Evolutionary conservation across 2,329 filamentous ascomycete species (phyloP).

Genomic region (Penicillium sp.): DNA sequence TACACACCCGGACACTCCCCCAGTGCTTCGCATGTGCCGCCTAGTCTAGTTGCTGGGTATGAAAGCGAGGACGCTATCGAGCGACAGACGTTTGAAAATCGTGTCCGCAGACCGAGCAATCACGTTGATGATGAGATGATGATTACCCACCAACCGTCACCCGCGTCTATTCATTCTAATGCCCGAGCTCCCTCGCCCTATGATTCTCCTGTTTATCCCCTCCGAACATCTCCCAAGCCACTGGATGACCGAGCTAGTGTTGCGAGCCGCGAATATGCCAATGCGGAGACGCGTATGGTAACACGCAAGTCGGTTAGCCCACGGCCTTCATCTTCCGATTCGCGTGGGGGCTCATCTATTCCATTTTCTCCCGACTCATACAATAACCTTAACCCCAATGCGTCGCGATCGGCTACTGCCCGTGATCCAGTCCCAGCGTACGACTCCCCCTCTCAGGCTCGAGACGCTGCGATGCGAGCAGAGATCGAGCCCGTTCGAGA

Average conservation of each 20-base stretch:
- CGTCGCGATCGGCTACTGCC: slow-evolving; percentile 36
- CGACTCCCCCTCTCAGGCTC: slow-evolving; percentile 43
- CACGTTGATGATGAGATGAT: slow-evolving; percentile 34
- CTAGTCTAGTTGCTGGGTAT: slow-evolving; percentile 48
- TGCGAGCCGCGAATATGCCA: slow-evolving; percentile 36
- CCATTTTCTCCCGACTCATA: slow-evolving; percentile 68
- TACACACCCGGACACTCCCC: slow-evolving; percentile 35
- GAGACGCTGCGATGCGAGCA: slow-evolving; percentile 42
- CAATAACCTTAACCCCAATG: slow-evolving; percentile 60
- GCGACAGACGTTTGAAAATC: slow-evolving; percentile 32
- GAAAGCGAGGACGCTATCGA: slow-evolving; percentile 39
- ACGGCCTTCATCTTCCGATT: slow-evolving; percentile 49
- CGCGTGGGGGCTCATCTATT: slow-evolving; percentile 48
- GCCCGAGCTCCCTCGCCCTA: slow-evolving; percentile 18
- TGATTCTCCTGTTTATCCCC: slow-evolving; percentile 31
- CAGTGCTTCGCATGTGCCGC: slow-evolving; percentile 39
- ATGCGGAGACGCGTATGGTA: slow-evolving; percentile 44
- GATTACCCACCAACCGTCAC: slow-evolving; percentile 20
- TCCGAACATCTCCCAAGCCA: slow-evolving; percentile 34
- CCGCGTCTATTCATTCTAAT: slow-evolving; percentile 1
- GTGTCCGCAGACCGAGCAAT: slow-evolving; percentile 30
- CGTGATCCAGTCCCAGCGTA: slow-evolving; percentile 42
- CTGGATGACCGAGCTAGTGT: slow-evolving; percentile 31
- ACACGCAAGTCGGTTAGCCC: slow-evolving; percentile 65
- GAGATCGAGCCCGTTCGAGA: slow-evolving; percentile 47